These are phyloP conservation scores for Moesziomyces parantarcticus DNA, from an alignment of 1,284 basidiomycete genomes.

Conservation along the genomic window DNA sequence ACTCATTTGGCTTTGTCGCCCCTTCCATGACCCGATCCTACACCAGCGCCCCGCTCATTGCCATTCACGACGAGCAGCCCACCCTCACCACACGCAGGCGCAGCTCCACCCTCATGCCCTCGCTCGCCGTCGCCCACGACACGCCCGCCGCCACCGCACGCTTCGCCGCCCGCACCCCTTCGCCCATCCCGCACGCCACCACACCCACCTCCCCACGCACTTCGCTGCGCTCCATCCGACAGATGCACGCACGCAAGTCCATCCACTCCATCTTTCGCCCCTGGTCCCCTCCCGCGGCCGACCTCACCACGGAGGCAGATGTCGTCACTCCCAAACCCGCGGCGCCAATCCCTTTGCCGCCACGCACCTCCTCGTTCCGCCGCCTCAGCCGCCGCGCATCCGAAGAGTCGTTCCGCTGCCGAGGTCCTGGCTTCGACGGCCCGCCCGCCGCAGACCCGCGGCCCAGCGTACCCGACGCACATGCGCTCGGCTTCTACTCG, in stretches of 20 bases:
- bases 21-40: conserved; percentile 11
- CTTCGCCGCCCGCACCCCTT: conserved; percentile 13
- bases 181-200: conserved; percentile 4
- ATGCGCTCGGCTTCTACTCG: too few species aligned
- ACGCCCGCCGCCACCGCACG: conserved; percentile 14
- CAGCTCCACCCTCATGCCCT: conserved; percentile 19
- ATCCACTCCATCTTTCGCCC: conserved; percentile 16
- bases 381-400: background rate
- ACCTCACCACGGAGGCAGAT: too few species aligned
- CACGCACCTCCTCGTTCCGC: background rate
- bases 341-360: background rate
- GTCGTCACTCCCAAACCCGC: too few species aligned
- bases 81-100: conserved; percentile 8
- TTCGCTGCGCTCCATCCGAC: conserved; percentile 16
- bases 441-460: background rate
- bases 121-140: conserved; percentile 2
- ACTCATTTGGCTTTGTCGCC: background rate
- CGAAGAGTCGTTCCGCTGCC: conserved; percentile 1
- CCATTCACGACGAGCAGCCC: too few species aligned
- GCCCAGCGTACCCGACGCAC: background rate
- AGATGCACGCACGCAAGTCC: conserved; percentile 2
- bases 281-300: background rate
- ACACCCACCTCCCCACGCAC: conserved; percentile 6
- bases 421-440: background rate
- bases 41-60: conserved; percentile 11